Evolutionary conservation across 2,329 filamentous ascomycete species (phyloP).

Genomic region (Colletotrichum euphorbiae): DNA sequence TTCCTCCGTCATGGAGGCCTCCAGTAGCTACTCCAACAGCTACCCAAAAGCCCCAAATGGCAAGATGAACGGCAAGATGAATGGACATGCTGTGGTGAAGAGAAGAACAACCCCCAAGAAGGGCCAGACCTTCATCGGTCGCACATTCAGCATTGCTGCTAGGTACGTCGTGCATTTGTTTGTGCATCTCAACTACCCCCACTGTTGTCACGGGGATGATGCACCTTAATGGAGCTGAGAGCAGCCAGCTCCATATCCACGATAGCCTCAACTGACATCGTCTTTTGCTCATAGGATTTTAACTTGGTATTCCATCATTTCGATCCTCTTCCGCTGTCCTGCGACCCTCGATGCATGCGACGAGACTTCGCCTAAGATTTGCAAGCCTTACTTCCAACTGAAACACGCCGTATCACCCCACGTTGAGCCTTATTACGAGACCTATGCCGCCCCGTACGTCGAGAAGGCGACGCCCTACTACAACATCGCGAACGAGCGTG

Average conservation of each 20-base stretch:
- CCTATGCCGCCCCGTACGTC: slow-evolving; percentile 87
- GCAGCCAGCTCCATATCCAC: not conserved
- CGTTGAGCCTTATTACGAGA: slow-evolving; percentile 85
- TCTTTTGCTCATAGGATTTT: slow-evolving; percentile 67
- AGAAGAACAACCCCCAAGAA: slow-evolving; percentile 45
- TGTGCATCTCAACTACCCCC: not conserved
- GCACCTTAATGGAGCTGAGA: not conserved
- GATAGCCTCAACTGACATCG: slow-evolving; percentile 10
- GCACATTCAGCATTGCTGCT: slow-evolving; percentile 62
- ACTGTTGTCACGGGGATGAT: slow-evolving; percentile 6
- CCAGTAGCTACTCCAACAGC: slow-evolving; percentile 55
- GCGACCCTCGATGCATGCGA: slow-evolving; percentile 74
- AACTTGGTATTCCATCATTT: slow-evolving; percentile 89
- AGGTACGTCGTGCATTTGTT: slow-evolving; percentile 58
- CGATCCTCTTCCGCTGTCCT: slow-evolving; percentile 85
- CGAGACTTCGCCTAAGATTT: slow-evolving; percentile 79
- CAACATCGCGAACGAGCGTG: slow-evolving; percentile 66
- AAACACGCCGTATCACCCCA: slow-evolving; percentile 76
- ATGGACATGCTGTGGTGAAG: slow-evolving; percentile 51
- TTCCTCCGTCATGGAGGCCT: slow-evolving; percentile 51
- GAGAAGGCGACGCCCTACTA: slow-evolving; percentile 83
- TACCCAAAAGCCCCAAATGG: slow-evolving; percentile 44
- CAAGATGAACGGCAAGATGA: slow-evolving; percentile 46
- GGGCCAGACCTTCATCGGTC: slow-evolving; percentile 49
- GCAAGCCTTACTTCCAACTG: slow-evolving; percentile 82